Base-by-base conservation (phyloP, 495 filamentous ascomycete species). In the Oidiodendron maius region DNA sequence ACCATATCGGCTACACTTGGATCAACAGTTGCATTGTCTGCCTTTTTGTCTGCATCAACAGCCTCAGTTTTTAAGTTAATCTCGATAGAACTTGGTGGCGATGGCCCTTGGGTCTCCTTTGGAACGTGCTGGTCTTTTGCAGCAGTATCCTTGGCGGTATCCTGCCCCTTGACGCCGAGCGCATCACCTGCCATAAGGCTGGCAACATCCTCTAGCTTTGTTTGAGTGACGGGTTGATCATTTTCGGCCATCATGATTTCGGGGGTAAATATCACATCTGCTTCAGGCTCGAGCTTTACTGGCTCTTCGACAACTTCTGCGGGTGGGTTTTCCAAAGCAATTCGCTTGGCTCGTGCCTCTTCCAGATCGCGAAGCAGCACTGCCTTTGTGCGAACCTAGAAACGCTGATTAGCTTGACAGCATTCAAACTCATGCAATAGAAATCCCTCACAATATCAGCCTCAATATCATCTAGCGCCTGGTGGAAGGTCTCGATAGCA, bases 391-490 rank as follows among this genome's bases (percentile, higher is more conserved):
- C 56, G 36, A 6, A 61, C 21, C 59, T 61, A 44, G 3, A n/a
- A 5, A 11, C 18, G 9, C 15, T 16, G 8, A 49, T 40, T 26
- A 49, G 35, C 40, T 18, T 28, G 32, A 35, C 34, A 9, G 17
- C 24, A 30, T 21, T n/a, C 16, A 35, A 20, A 16, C n/a, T 30
- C 35, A 21, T 20, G 15, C 1, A 22, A 45, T 16, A 55, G 18
- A 8, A 21, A n/a, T 44, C 17, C 28, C 72, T 55, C 62, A 80
- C 76, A 42, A 80, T 72, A 26, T 78, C 75, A 23, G 34, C 51
- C 49, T 78, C 75, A 2, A 80, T 28, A 3, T 77, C 71, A 46
- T 77, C 71, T n/a, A 78, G 51, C 15, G 68, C 67, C 38, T 55
- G 56, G 34, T 78, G 72, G 50, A 77, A 80, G 35, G 59, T 54